phyloP scores from a whole-genome alignment of 2,329 filamentous ascomycete genomes.

The Nemania sp. region DNA sequence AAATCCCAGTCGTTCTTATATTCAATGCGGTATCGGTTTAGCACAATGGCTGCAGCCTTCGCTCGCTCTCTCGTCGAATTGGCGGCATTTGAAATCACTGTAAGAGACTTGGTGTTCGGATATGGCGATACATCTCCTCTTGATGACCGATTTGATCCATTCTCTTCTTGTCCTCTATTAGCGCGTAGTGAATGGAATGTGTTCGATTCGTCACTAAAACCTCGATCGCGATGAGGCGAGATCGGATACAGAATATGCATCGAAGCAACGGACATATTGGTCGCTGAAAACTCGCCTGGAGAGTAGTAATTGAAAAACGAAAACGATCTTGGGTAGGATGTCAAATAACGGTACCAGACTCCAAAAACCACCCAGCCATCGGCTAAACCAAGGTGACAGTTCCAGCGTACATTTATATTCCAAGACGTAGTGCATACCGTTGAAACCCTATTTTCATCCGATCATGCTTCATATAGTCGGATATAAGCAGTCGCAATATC shows the following conservation, averaged over 20 bases:
- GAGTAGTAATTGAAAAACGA: background rate
- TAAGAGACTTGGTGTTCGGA: background rate
- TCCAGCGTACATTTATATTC: too few species aligned
- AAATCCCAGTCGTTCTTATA: constrained; percentile 28
- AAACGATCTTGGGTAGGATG: background rate
- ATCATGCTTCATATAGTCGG: background rate
- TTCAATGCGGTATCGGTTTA: constrained; percentile 26
- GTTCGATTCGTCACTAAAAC: constrained; percentile 3
- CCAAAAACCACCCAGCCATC: too few species aligned
- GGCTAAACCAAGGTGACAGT: too few species aligned
- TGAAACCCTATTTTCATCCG: background rate
- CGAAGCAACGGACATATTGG: constrained; percentile 16
- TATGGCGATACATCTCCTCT: background rate
- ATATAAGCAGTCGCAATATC: background rate
- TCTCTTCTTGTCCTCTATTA: background rate
- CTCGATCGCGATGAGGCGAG: constrained; percentile 11
- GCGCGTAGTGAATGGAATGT: background rate
- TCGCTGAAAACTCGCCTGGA: background rate
- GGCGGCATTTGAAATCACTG: background rate
- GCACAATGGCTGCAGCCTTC: constrained; percentile 13
- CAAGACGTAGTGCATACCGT: too few species aligned
- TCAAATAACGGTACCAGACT: too few species aligned
- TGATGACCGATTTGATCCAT: background rate
- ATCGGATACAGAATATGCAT: constrained; percentile 7
- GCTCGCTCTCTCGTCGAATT: constrained; percentile 14